These are phyloP conservation scores for Penicillium tannophilum DNA, from an alignment of 495 filamentous ascomycete genomes.

Conservation along the genomic window DNA sequence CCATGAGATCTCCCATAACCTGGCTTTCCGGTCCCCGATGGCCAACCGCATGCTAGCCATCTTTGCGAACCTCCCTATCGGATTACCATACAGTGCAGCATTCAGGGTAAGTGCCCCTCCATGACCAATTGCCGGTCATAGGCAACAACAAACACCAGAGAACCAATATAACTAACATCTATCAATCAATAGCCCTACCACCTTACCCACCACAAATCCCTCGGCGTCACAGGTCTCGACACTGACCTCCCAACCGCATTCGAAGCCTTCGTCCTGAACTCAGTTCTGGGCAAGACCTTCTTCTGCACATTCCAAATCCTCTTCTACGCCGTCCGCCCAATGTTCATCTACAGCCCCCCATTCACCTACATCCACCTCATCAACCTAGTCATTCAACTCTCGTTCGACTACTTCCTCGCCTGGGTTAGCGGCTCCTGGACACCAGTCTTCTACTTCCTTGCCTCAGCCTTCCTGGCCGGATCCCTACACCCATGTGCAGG, in stretches of 20 bases:
- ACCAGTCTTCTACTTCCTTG: conserved; percentile 73
- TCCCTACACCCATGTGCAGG: conserved; percentile 92
- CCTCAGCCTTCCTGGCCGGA: conserved; percentile 90
- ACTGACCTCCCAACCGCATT: conserved; percentile 92
- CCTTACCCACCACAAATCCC: conserved; percentile 97
- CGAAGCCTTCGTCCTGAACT: conserved; percentile 93
- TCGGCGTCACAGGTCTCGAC: conserved; percentile 94
- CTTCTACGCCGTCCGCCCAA: conserved; percentile 98
- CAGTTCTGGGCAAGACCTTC: conserved; percentile 96
- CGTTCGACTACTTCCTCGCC: conserved; percentile 75
- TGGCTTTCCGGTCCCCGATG: conserved; percentile 85
- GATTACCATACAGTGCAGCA: conserved; percentile 91
- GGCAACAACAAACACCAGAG: too few species aligned
- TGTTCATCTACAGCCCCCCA: conserved; percentile 88
- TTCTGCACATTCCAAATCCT: conserved; percentile 99
- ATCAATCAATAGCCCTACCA: conserved; percentile 76
- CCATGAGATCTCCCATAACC: conserved; percentile 98
- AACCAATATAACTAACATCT: conserved; percentile 1
- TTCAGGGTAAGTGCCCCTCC: conserved; percentile 66
- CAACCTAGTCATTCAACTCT: conserved; percentile 75
- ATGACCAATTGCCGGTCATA: background rate
- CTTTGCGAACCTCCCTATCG: conserved; percentile 94
- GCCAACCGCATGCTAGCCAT: conserved; percentile 87
- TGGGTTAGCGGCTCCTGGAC: conserved; percentile 53
- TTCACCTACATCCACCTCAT: conserved; percentile 82